These are phyloP conservation scores for Aspergillus heteromorphus DNA, from an alignment of 495 filamentous ascomycete species.

Conservation along the genomic window DNA sequence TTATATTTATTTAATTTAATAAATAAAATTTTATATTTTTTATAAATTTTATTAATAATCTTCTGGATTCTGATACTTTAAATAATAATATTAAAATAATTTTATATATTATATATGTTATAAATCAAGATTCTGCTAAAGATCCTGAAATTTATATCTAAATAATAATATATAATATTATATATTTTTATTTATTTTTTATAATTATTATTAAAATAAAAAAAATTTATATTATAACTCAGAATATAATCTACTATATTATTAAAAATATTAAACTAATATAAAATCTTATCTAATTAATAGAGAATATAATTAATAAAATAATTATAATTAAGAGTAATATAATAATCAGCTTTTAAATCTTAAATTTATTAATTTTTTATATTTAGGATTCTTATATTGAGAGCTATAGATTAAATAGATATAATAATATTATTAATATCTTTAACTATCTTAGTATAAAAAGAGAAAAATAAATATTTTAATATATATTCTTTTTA, in stretches of 20 bases:
- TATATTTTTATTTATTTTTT: background rate
- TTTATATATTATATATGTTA: too few relatives aligned
- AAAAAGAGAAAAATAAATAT: background rate
- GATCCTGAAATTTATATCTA: too few relatives aligned
- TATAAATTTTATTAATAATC: background rate
- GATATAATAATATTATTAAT: background rate
- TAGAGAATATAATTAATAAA: too few relatives aligned
- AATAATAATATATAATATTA: background rate
- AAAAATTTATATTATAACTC: background rate
- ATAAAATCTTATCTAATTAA: too few relatives aligned
- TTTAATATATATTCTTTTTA: too few relatives aligned
- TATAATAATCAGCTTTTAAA: too few relatives aligned
- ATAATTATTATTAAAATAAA: background rate
- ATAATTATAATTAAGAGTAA: too few relatives aligned
- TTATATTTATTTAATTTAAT: too few relatives aligned
- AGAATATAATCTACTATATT: background rate
- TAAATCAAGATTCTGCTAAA: too few relatives aligned
- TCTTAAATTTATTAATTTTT: background rate
- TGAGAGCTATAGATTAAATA: background rate
- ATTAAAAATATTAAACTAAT: background rate
- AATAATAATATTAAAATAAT: too few relatives aligned
- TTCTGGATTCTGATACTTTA: too few relatives aligned
- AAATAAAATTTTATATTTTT: too few relatives aligned
- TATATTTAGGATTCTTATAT: background rate
- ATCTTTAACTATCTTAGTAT: background rate